Evolutionary conservation across 1,284 basidiomycete species (phyloP).

Genomic region (Moesziomyces sp.): DNA sequence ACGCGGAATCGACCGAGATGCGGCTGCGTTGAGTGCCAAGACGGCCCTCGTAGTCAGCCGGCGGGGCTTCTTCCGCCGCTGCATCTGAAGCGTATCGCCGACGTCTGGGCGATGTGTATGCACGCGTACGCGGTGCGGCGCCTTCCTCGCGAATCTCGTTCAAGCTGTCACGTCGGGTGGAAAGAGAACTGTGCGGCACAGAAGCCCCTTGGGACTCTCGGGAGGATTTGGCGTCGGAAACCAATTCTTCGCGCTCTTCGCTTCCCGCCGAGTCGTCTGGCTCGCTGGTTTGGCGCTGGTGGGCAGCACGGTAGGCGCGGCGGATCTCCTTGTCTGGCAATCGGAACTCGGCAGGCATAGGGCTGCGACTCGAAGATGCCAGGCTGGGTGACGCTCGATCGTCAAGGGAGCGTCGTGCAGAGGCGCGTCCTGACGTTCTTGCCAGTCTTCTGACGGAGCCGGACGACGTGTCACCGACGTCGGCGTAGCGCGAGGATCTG

Average conservation of each 20-base stretch:
- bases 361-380: conserved; percentile 21
- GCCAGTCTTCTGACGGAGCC: conserved; percentile 21
- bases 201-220: neutral
- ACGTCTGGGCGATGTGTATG: conserved; percentile 16
- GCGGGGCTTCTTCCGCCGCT: conserved; percentile 20
- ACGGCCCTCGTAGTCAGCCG: conserved; percentile 28
- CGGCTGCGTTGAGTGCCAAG: conserved; percentile 36
- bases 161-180: conserved; percentile 23
- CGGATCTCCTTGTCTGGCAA: conserved; percentile 43
- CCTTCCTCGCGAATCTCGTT: conserved; percentile 34
- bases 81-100: conserved; percentile 43
- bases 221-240: neutral
- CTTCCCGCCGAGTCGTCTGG: conserved; percentile 26
- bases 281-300: conserved; percentile 21
- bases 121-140: neutral
- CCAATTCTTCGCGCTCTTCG: conserved; percentile 6
- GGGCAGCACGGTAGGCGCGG: conserved; percentile 40
- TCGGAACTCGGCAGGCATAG: conserved; percentile 49
- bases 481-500: conserved; percentile 18
- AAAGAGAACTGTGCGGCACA: conserved; percentile 9
- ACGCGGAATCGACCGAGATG: conserved; percentile 47
- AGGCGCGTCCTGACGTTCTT: conserved; percentile 16
- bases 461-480: conserved; percentile 14
- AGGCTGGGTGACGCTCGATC: conserved; percentile 15
- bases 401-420: conserved; percentile 26